Base-by-base conservation (phyloP, 2,329 filamentous ascomycete species). In the Ascochyta lentis region DNA sequence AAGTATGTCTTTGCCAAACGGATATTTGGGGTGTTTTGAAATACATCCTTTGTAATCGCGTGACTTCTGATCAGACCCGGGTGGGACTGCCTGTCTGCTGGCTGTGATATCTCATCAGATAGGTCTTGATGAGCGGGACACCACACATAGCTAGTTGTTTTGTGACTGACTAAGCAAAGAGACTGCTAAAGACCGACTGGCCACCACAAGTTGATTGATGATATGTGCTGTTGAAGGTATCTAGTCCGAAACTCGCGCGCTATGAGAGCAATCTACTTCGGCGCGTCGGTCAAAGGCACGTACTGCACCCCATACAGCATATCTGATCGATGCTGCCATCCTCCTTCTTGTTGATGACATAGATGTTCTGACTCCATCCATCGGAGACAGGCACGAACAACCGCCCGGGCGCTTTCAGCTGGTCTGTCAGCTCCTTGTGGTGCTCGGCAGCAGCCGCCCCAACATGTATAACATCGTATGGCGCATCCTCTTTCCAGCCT, bases 401-500 rank as follows among this genome's bases (percentile, higher is more conserved):
- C 61, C 89, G 82, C 0, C 95, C 95, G 0, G 94, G 94, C 3
- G 84, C 79, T 60, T 86, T 86, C 63, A 99, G 78, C 79, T 98
- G 95, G 27, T 87, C 84, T 41, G 96, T 77, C 62, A 98, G 77
- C 56, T 85, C 83, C 16, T 84, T 71, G 72, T 96, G 93, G 50
- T 96, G 77, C 69, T 86, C 84, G 23, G 79, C 83, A 0, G 94
- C 94, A 7, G 92, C 90, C 0, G 95, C 95, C 0, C 95, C 95
- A 3, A 98, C 95, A 72, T 98, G 95, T 56, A 99, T 98, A 2
- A 90, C 93, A 81, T 98, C 92, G 82, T 94, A 99, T 0, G 86
- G 83, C 16, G 69, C 65, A 58, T 78, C 81, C 12, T 80, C 77
- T 26, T 46, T 54, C 73, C 75, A 82, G 3, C 80, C 80, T 49